Conservation (phyloP, 768 basidiomycete genomes). For the Leccinellum rugosiceps region DNA sequence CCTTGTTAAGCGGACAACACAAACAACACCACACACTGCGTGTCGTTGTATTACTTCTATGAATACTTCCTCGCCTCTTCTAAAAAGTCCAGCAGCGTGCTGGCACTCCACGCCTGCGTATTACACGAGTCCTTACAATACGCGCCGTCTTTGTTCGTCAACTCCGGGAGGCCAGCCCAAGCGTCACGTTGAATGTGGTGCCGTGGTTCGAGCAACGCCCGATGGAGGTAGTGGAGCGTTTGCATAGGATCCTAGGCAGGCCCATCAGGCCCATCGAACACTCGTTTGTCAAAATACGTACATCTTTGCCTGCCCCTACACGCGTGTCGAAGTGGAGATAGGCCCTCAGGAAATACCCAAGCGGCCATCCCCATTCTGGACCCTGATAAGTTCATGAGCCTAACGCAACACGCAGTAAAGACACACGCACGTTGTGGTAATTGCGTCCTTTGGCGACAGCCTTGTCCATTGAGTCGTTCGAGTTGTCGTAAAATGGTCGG, state of each 20-base stretch:
- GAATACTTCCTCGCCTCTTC: conserved; percentile 49
- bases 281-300: conserved; percentile 34
- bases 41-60: not conserved
- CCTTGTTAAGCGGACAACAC: conserved; percentile 8
- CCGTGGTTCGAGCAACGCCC: conserved; percentile 65
- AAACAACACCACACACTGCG: conserved; percentile 28
- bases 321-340: conserved; percentile 84
- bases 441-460: conserved; percentile 91
- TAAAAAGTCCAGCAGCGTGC: conserved; percentile 87
- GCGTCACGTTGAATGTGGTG: conserved; percentile 73
- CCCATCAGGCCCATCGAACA: not conserved
- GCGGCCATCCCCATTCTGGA: conserved; percentile 93
- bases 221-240: conserved; percentile 80
- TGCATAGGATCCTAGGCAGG: conserved; percentile 57
- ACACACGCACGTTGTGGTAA: conserved; percentile 73
- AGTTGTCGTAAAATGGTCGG: conserved; percentile 88
- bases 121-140: conserved; percentile 86
- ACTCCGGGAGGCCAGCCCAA: conserved; percentile 93
- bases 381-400: conserved; percentile 46
- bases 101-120: conserved; percentile 96
- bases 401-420: not conserved
- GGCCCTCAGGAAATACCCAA: conserved; percentile 93
- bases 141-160: conserved; percentile 81
- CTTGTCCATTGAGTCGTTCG: conserved; percentile 84
- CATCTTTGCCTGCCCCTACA: conserved; percentile 65